Conservation (phyloP, 495 filamentous ascomycete genomes). For the Lasiosphaeriaceae sp. region DNA sequence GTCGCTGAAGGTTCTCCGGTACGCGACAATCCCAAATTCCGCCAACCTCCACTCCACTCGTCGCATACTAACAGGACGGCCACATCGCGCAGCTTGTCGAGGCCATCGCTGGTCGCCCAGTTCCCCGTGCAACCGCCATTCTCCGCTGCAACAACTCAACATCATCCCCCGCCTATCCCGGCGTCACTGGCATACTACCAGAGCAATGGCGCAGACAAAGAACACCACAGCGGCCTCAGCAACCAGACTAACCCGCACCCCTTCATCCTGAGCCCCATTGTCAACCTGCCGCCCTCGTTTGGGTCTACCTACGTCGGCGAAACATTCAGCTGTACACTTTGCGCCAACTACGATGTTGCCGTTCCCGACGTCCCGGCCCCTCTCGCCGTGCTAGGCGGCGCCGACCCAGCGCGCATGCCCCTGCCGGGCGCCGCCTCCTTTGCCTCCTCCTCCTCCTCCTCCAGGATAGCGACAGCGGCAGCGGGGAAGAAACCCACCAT, state of each 20-base stretch:
- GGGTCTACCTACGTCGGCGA: slow-evolving; percentile 94
- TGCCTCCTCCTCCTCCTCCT: too few relatives aligned
- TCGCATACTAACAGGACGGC: slow-evolving; percentile 2
- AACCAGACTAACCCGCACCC: slow-evolving; percentile 38
- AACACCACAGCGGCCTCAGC: background rate
- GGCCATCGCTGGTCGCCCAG: slow-evolving; percentile 52
- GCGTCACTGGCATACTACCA: slow-evolving; percentile 44
- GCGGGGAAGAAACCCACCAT: slow-evolving; percentile 43
- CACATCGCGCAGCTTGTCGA: slow-evolving; percentile 39
- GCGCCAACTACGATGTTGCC: slow-evolving; percentile 84
- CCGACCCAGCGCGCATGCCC: too few relatives aligned
- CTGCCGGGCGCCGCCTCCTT: too few relatives aligned
- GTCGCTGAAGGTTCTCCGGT: slow-evolving; percentile 78
- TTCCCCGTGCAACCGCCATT: slow-evolving; percentile 38
- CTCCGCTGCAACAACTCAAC: slow-evolving; percentile 6
- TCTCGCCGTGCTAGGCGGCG: background rate
- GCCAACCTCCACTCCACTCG: background rate
- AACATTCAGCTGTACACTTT: slow-evolving; percentile 89
- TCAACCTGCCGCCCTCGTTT: slow-evolving; percentile 90
- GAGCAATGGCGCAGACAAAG: background rate
- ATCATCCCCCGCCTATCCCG: slow-evolving; percentile 27
- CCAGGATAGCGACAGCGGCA: background rate
- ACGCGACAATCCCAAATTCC: slow-evolving; percentile 12
- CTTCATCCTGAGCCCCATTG: slow-evolving; percentile 51
- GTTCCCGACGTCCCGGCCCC: background rate